Evolutionary conservation across 2,329 filamentous ascomycete genomes (phyloP), one percentile per base, ranked within the genome.

Genomic region (Calonectria multiphialidica): DNA sequence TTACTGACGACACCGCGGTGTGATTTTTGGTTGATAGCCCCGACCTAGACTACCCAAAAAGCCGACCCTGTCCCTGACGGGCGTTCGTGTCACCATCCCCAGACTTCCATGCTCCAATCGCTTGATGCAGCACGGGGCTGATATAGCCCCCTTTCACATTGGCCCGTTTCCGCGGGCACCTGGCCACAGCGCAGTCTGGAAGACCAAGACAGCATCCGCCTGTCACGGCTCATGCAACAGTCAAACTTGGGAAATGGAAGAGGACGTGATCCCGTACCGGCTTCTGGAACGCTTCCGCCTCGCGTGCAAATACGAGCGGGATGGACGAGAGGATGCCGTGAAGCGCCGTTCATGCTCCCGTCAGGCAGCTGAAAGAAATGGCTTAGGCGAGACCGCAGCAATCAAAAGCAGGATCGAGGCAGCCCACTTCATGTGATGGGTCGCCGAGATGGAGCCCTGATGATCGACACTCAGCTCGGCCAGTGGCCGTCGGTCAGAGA

Each of bases 241-340:
- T 68, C 74, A 75, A 78, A 74, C 74, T 50, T 66, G 57, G 71
- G 44, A 67, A 63, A 59, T 67, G 67, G 66, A 71, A 37, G 21
- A 69, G 73, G 61, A 66, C 40, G 66, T 72, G 76, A 74, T 74
- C 23, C 40, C 61, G 71, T 73, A 61, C 74, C 72, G 59, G 63
- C 50, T 80, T 79, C 79, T 80, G 72, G 79, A 78, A 79, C 70
- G 64, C 49, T 67, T 59, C 61, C 69, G 66, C 53, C 65, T 63
- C 50, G 63, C 49, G 67, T 74, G 68, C 49, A 67, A 72, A 75
- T 57, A 71, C 73, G 63, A 68, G 64, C 70, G 64, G 66, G 61
- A 62, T 65, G 45, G 70, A 37, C 57, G 44, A 33, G 50, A 40
- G 50, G 40, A 61, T 47, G 68, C 50, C 42, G 55, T 28, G 25